A percentile compares a stretch with the other conserved stretches of the same genome.
These are phyloP conservation scores for Cytospora paraplurivora DNA, from an alignment of 2,329 filamentous ascomycete species.

Conservation along the genomic window DNA sequence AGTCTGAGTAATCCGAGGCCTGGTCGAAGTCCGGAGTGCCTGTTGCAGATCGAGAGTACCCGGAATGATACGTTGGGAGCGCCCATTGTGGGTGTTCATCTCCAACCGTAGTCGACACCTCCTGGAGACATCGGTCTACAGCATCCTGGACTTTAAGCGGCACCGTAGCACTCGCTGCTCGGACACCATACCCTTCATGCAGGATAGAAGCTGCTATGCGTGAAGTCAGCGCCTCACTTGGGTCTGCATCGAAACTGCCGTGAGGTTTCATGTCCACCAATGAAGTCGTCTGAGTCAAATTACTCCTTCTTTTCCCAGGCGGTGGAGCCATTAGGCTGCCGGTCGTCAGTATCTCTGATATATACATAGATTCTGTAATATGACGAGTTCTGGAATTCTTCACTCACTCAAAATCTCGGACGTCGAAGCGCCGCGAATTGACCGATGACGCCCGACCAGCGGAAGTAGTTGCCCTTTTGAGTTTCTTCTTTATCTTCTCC, in stretches of 20 bases:
- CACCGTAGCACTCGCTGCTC: conserved; percentile 1
- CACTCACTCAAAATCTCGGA: conserved; percentile 20
- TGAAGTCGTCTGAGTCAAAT: conserved; percentile 14
- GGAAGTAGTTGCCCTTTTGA: conserved; percentile 11
- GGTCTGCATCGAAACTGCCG: conserved; percentile 23
- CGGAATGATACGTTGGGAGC: conserved; percentile 4
- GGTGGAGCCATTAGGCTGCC: conserved; percentile 27
- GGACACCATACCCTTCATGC: conserved; percentile 18
- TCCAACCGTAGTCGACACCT: conserved; percentile 10
- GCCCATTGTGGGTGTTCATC: conserved; percentile 16
- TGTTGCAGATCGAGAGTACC: not conserved
- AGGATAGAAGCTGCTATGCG: conserved; percentile 24
- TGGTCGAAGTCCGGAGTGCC: conserved; percentile 6
- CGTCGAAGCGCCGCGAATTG: not conserved
- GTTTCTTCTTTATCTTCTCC: conserved; percentile 8
- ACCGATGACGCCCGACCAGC: conserved; percentile 7
- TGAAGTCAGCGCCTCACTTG: conserved; percentile 23
- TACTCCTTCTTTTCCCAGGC: conserved; percentile 22
- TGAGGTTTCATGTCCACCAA: conserved; percentile 9
- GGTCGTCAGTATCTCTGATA: conserved; percentile 11
- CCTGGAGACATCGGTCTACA: conserved; percentile 8
- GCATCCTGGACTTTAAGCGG: conserved; percentile 14
- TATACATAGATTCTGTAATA: not conserved
- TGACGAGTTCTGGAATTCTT: not conserved
- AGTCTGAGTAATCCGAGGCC: not conserved